These are phyloP conservation scores for Umbelopsis isabellina DNA, from an alignment of 192 early-diverging fungal species.

Conservation along the genomic window DNA sequence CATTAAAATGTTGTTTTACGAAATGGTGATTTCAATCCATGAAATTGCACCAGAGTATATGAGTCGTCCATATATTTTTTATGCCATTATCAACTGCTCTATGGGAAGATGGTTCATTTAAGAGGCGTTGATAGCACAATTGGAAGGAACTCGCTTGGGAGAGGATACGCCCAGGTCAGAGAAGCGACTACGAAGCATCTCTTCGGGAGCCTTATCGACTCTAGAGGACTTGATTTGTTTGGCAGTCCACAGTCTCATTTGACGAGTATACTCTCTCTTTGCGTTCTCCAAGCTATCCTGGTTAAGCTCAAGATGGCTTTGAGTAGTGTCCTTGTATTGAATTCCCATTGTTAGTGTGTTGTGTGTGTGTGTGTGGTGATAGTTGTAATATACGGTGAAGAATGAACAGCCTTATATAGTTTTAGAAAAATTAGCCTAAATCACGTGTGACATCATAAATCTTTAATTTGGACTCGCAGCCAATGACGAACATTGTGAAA, in stretches of 20 bases:
- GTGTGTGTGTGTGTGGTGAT: background rate
- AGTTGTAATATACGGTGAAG: background rate
- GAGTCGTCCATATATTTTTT: too few species aligned
- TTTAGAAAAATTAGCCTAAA: background rate
- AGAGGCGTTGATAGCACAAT: too few species aligned
- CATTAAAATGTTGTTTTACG: too few species aligned
- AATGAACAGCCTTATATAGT: too few species aligned
- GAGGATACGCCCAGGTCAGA: too few species aligned
- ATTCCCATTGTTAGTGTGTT: background rate
- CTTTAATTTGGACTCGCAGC: background rate
- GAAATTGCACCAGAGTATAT: too few species aligned
- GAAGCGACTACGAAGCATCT: background rate
- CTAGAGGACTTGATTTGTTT: background rate
- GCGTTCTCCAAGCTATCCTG: constrained; percentile 3
- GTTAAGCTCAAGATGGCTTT: background rate
- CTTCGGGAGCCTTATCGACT: background rate
- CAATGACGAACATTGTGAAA: constrained; percentile 2
- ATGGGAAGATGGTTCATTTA: too few species aligned
- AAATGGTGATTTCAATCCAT: too few species aligned
- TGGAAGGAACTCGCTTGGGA: too few species aligned
- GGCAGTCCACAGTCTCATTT: constrained; percentile 12
- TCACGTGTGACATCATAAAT: constrained; percentile 17
- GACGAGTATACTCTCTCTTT: constrained; percentile 17
- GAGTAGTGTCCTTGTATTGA: background rate
- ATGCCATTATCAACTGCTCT: too few species aligned